Evolutionary conservation across 2,329 filamentous ascomycete genomes (phyloP).

Genomic region (Monosporascus sp.): DNA sequence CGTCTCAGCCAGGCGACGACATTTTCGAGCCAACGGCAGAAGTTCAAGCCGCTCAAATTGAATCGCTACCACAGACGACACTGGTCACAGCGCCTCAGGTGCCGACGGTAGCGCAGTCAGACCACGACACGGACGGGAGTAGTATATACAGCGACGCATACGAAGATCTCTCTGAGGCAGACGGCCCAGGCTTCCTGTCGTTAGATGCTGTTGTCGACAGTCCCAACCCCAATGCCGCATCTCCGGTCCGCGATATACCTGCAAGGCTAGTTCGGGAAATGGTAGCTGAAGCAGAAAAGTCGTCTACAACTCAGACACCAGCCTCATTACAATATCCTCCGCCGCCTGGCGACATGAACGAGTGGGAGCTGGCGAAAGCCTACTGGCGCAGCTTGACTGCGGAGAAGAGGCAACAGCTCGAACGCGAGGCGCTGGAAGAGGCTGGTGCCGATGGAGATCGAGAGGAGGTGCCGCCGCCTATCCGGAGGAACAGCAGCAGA

Average conservation of each 20-base stretch:
- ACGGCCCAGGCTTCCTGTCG: conserved; percentile 64
- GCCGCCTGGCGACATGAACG: conserved; percentile 26
- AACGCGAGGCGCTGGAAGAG: conserved; percentile 51
- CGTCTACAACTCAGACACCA: background rate
- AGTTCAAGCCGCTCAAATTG: conserved; percentile 9
- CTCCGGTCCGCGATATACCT: conserved; percentile 9
- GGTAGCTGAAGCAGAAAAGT: conserved; percentile 1
- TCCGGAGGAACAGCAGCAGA: conserved; percentile 23
- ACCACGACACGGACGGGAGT: conserved; percentile 36
- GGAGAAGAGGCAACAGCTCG: conserved; percentile 57
- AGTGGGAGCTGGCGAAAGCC: conserved; percentile 64
- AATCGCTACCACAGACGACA: conserved; percentile 21
- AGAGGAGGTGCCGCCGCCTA: conserved; percentile 27
- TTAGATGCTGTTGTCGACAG: conserved; percentile 66
- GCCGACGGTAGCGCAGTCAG: conserved; percentile 23
- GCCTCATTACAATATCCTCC: background rate
- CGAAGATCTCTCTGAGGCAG: conserved; percentile 62
- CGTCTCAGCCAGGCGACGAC: conserved; percentile 2
- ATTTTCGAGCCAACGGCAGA: conserved; percentile 20
- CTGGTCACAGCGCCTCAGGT: conserved; percentile 24
- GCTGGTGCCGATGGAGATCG: conserved; percentile 42
- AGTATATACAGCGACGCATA: conserved; percentile 73
- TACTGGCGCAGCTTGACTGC: conserved; percentile 64
- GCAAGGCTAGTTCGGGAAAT: background rate
- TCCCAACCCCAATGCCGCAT: conserved; percentile 44